Evolutionary conservation across 2,329 filamentous ascomycete species (phyloP).

Genomic region (Pestalotiopsis sp.): DNA sequence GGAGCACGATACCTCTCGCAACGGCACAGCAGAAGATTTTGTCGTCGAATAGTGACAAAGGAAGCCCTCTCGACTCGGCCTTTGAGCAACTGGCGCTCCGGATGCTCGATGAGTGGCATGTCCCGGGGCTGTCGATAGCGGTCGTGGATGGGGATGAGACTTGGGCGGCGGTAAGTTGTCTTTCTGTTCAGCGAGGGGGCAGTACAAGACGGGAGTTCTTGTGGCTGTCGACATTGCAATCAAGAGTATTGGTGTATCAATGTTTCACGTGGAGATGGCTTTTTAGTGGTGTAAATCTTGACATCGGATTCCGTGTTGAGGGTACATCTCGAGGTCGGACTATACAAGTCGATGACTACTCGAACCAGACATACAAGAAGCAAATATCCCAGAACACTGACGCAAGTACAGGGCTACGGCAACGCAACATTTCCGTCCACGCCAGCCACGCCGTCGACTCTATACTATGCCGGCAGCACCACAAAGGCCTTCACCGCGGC

Average conservation of each 20-base stretch:
- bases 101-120: conserved; percentile 41
- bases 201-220: not conserved
- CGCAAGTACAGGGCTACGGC: conserved; percentile 43
- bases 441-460: conserved; percentile 46
- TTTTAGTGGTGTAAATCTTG: not conserved
- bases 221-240: not conserved
- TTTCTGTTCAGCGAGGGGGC: not conserved
- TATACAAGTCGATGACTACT: not conserved
- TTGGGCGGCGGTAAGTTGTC: conserved; percentile 38
- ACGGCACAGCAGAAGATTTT: conserved; percentile 13
- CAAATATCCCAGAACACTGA: not conserved
- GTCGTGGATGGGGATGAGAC: conserved; percentile 47
- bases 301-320: not conserved
- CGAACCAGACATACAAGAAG: too few species aligned
- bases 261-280: too few species aligned
- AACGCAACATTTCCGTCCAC: conserved; percentile 36
- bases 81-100: conserved; percentile 18
- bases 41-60: not conserved
- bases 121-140: conserved; percentile 51
- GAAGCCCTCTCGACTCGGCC: conserved; percentile 18
- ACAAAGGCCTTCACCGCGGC: conserved; percentile 59
- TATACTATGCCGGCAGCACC: conserved; percentile 57
- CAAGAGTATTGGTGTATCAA: not conserved
- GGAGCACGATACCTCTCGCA: not conserved
- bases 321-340: not conserved